Evolutionary conservation across 2,329 filamentous ascomycete genomes (phyloP), one percentile per base, ranked within the genome.

Genomic region (Neonectria neomacrospora): DNA sequence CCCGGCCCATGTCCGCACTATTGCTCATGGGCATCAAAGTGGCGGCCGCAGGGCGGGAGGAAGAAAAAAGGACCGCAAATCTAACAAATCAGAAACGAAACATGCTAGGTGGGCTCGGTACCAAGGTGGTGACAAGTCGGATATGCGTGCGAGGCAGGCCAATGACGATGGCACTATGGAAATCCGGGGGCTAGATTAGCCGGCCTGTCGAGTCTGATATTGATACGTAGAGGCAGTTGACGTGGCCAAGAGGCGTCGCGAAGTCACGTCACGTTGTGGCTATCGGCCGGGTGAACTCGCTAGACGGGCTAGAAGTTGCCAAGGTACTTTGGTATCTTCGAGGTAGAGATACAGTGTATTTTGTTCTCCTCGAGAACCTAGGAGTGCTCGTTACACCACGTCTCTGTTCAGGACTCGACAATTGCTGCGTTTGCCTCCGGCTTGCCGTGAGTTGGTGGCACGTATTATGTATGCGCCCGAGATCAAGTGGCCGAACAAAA

Each of bases 101-200:
- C 34, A n/a, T 44, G 54, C 28, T 18, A 30, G 48, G 41, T 32
- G 54, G 60, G 18, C 28, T 48, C 44, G 48, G 59, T 47, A 58
- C 59, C 39, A 22, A 42, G 32, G 60, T 58, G 60, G 54, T 63
- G 50, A 58, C 50, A 34, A 50, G 60, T 37, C 37, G 28, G 55
- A 42, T 45, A 39, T 57, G 59, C 45, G 42, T 47, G 54, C 18
- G 34, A 63, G 22, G 47, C 20, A 47, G 42, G 34, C 60, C 60
- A 63, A 63, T 63, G 50, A 28, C 60, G 37, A 26, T 22, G 50
- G 20, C 34, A 50, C 39, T 37, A 48, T 26, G 60, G 42, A 51
- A 58, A 63, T 58, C 60, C 54, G 54, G 60, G 55, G 54, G 50
- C 54, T 44, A 58, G 32, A 54, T 61, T 61, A 56, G 22, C 59